These are phyloP conservation scores for Cladophialophora chaetospira DNA, from an alignment of 2,329 filamentous ascomycete species.

Conservation along the genomic window DNA sequence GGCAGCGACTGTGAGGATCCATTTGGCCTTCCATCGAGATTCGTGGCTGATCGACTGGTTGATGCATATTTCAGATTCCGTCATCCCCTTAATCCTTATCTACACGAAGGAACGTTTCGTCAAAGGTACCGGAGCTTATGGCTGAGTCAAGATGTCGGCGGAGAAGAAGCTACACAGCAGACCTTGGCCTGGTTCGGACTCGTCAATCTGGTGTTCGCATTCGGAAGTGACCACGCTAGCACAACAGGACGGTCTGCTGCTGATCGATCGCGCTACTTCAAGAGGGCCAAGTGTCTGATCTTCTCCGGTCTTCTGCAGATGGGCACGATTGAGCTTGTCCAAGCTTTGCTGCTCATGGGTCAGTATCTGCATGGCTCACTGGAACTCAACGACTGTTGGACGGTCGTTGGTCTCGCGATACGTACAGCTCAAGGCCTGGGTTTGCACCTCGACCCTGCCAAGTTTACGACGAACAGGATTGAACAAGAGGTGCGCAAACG, in stretches of 20 bases:
- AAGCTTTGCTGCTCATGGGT: constrained; percentile 8
- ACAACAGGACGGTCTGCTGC: background rate
- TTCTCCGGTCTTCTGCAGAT: constrained; percentile 7
- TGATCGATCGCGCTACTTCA: constrained; percentile 8
- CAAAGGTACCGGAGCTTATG: background rate
- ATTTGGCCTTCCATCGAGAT: constrained; percentile 1
- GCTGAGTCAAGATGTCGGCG: constrained; percentile 6
- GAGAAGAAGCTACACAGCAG: constrained; percentile 3
- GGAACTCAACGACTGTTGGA: constrained; percentile 6
- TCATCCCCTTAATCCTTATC: constrained; percentile 5
- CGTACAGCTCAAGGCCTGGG: constrained; percentile 7
- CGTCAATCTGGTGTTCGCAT: constrained; percentile 6
- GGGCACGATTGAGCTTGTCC: constrained; percentile 6
- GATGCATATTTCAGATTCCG: constrained; percentile 6
- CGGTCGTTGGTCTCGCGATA: constrained; percentile 5
- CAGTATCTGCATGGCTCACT: constrained; percentile 3
- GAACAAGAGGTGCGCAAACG: constrained; percentile 5
- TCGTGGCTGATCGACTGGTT: constrained; percentile 1
- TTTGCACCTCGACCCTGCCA: constrained; percentile 5
- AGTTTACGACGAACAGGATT: background rate
- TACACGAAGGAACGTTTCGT: constrained; percentile 7
- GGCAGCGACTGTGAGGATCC: constrained; percentile 1
- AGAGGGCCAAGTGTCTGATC: constrained; percentile 1
- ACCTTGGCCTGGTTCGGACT: constrained; percentile 3
- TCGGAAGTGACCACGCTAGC: constrained; percentile 5